These are phyloP conservation scores for Chlorophyllum brunneum DNA, from an alignment of 768 basidiomycete genomes.

Conservation along the genomic window DNA sequence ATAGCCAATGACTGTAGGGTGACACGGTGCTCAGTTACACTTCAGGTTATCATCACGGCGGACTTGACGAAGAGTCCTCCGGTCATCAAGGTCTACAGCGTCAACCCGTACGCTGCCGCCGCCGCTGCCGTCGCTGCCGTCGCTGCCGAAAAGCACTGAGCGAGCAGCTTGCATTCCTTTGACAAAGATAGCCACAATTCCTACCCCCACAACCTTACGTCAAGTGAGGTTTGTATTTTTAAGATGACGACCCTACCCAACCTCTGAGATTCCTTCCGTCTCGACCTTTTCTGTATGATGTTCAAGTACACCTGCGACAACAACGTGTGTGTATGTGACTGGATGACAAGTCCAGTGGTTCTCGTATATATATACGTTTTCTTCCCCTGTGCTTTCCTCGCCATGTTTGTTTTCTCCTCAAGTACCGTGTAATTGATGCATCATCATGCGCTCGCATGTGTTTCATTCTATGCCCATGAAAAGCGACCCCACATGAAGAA, in stretches of 20 bases:
- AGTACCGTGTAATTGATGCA: not conserved
- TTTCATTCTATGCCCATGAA: not conserved
- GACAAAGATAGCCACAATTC: too few species aligned
- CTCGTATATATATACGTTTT: not conserved
- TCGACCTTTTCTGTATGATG: not conserved
- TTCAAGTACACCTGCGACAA: not conserved
- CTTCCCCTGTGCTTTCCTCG: not conserved
- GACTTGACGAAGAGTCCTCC: slow-evolving; percentile 95
- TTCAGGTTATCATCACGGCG: slow-evolving; percentile 88
- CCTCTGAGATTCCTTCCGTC: not conserved
- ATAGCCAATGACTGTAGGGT: not conserved
- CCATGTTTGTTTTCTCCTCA: not conserved
- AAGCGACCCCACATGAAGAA: too few species aligned
- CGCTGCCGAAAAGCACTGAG: slow-evolving; percentile 4
- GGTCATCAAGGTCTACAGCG: slow-evolving; percentile 95
- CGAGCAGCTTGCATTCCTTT: slow-evolving; percentile 2
- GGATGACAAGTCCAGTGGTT: not conserved
- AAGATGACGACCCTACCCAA: not conserved
- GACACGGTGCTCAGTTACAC: slow-evolving; percentile 15
- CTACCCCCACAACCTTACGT: not conserved
- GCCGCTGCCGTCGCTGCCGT: too few species aligned
- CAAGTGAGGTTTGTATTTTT: slow-evolving; percentile 10
- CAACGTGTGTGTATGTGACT: not conserved
- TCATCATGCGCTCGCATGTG: not conserved
- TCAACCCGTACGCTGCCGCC: slow-evolving; percentile 79